Evolutionary conservation across 2,329 filamentous ascomycete species (phyloP).

Genomic region (Cladosporium sp.): DNA sequence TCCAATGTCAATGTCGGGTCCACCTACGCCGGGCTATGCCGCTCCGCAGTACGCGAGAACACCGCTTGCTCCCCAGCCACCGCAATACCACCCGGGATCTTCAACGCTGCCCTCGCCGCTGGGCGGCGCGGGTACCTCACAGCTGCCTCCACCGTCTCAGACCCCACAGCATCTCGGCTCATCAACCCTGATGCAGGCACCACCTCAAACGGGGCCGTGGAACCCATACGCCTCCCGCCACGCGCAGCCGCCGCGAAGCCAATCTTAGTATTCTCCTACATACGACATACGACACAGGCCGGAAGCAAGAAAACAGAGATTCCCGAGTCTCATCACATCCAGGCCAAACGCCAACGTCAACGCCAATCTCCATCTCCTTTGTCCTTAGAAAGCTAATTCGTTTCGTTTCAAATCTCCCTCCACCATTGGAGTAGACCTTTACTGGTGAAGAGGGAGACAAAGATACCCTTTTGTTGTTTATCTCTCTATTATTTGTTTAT

Average conservation of each 20-base stretch:
- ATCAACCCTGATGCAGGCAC: constrained; percentile 36
- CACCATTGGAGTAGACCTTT: neutral
- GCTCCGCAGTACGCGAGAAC: constrained; percentile 26
- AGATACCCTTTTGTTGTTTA: constrained; percentile 19
- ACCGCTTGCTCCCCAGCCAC: constrained; percentile 30
- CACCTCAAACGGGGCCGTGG: constrained; percentile 38
- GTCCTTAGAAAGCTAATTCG: constrained; percentile 17
- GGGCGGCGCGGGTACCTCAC: constrained; percentile 22
- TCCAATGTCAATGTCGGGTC: constrained; percentile 5
- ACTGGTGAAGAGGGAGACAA: constrained; percentile 2
- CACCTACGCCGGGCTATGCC: constrained; percentile 24
- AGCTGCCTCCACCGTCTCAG: constrained; percentile 19
- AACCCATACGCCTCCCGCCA: constrained; percentile 37
- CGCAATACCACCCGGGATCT: constrained; percentile 25
- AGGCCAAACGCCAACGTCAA: neutral
- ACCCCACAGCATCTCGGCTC: constrained; percentile 20
- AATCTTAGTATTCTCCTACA: neutral
- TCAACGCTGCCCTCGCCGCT: constrained; percentile 29
- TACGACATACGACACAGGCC: neutral
- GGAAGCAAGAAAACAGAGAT: neutral
- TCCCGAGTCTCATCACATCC: neutral
- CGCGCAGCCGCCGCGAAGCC: constrained; percentile 12
- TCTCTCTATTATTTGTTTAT: neutral
- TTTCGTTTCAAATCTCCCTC: constrained; percentile 10
- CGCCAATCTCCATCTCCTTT: constrained; percentile 12